Base-by-base conservation (phyloP, 2,329 filamentous ascomycete genomes). In the Penicillium brevicompactum region DNA sequence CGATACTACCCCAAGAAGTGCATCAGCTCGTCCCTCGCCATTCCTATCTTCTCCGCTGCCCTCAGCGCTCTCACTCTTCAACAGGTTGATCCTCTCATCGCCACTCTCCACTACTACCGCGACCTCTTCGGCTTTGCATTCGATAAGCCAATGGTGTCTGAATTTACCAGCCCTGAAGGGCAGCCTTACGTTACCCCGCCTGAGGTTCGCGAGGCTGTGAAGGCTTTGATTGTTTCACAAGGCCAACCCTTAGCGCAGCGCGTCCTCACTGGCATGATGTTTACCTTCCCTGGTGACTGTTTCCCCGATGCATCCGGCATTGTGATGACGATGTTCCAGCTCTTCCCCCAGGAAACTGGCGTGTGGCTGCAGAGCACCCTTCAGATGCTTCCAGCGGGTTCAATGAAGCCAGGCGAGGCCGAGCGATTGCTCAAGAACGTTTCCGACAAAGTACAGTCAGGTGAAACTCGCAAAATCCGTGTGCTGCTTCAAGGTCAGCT, bases 191-290 rank as follows among this genome's bases (percentile, higher is more conserved):
- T 81, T 80, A 86, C 88, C 48, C 84, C 88, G 0, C 80, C 84
- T 3, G 87, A 92, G 63, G 83, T 96, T 22, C 88, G 86, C 63
- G 80, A 81, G 32, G 83, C 87, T 7, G 88, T 97, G 55, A 90
- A 88, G 72, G 82, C 84, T 57, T 82, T 97, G 49, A 78, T 96
- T 22, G 61, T 82, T 2, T 77, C 81, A 1, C 86, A 92, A 60
- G 92, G 94, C 37, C 87, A 91, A 67, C 78, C 86, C 53, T 80
- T 99, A 27, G 87, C 94, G 7, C 93, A 96, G 75, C 89, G 92
- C 60, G 87, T 96, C 55, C 82, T 99, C 78, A 94, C 92, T 1
- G 94, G 94, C 57, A 96, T 99, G 92, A 97, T 99, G 93, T 97
- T 97, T 72, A 95, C 89, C 0, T 99, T 99, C 77, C 95, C 94